Evolutionary conservation across 257 asterid species (phyloP), one percentile per base, ranked within the genome.

Genomic region (Plantago elongata): DNA sequence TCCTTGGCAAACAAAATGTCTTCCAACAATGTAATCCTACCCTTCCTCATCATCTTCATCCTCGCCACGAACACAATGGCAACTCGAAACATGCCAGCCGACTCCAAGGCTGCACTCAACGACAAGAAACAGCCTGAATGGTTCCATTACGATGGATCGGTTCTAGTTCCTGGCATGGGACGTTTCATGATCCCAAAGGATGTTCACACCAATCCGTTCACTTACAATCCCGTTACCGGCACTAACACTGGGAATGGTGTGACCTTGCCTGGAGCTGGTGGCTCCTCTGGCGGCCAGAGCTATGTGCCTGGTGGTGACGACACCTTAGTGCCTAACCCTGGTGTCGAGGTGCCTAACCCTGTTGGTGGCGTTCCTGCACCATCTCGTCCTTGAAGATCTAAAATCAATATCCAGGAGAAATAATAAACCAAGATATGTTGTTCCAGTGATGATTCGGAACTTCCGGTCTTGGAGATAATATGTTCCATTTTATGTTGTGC

Each of bases 281-380:
- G 75, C 14, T 29, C 78, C 1, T 61, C 65, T 13, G 72, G 71
- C 3, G 50, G 62, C 0, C 16, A 18, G 29, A 59, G 60, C 68
- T 69, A 74, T 38, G 16, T 87, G 67, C 95, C 94, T 0, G 95
- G 95, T 0, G 88, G 88, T 8, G 94, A 87, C 22, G 90, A 87
- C 54, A 82, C 87, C 0, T 27, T 47, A 5, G 37, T 80, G 59
- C 95, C 95, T 14, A 84, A 78, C 78, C 90, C 90, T 0, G 87
- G 85, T 0, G 69, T 68, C 4, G 88, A 77, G 77, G 84, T 77
- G 66, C 90, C 87, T 0, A 69, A 14, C 64, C 90, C 86, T 17
- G 42, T 43, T 13, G 83, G 79, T 9, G 77, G 77, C 18, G 62
- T 71, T 47, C 56, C 89, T 5, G 9, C 73, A 16, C 82, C 91